Conservation (phyloP, 73 alveolate genomes). For the Tetrahymena elliotti region DNA sequence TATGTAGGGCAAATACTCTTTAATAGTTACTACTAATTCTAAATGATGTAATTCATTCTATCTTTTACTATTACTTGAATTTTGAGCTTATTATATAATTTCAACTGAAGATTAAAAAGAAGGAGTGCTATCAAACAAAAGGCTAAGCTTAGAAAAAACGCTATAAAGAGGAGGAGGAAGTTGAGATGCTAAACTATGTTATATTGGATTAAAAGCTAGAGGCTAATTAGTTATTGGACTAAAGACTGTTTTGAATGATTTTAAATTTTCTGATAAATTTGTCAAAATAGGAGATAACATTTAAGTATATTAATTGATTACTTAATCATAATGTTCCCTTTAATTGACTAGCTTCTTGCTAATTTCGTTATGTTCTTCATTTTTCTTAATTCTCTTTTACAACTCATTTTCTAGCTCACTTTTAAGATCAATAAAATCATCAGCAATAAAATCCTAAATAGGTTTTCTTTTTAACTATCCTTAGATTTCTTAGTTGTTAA, state of each 20-base stretch:
- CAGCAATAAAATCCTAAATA: neutral
- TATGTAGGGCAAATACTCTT: neutral
- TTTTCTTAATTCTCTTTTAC: neutral
- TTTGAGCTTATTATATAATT: neutral
- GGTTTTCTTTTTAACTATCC: neutral
- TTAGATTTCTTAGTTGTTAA: neutral
- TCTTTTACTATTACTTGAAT: neutral
- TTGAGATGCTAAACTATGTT: neutral
- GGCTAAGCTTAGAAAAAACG: neutral
- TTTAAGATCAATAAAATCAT: neutral
- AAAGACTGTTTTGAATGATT: neutral
- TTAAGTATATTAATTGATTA: neutral
- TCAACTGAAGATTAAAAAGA: neutral
- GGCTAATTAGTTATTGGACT: neutral
- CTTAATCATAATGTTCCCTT: neutral
- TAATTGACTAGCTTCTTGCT: neutral
- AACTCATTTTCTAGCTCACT: neutral
- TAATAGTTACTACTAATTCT: neutral
- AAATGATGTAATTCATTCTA: neutral
- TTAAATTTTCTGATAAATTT: neutral
- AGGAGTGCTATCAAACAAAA: neutral
- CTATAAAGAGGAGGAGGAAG: neutral
- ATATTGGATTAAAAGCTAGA: neutral
- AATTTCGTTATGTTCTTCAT: neutral
- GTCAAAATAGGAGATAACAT: neutral